phyloP scores from a whole-genome alignment of 345 rosid species.

The Durio zibethinus region DNA sequence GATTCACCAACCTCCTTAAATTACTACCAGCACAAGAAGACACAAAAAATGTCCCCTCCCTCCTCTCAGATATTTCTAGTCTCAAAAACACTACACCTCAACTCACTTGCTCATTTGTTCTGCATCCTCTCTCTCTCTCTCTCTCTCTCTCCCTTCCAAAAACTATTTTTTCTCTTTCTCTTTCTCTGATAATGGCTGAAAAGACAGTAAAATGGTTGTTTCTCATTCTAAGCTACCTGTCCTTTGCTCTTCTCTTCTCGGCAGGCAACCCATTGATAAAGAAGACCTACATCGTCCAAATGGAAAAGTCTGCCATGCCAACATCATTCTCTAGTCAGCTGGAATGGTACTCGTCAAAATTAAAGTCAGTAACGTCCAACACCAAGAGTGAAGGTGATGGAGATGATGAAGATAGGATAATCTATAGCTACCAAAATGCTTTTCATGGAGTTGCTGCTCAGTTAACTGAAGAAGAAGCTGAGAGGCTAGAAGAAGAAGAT shows the following conservation, averaged over 20 bases:
- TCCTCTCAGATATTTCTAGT: conserved; percentile 19
- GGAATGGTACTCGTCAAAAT: conserved; percentile 75
- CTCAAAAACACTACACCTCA: neutral
- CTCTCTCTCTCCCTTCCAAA: too few relatives aligned
- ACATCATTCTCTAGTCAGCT: conserved; percentile 45
- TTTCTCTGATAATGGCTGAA: conserved; percentile 44
- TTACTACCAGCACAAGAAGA: conserved; percentile 19
- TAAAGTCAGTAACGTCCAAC: conserved; percentile 42
- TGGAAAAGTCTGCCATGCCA: conserved; percentile 86
- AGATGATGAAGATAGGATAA: conserved; percentile 44
- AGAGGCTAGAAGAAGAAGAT: conserved; percentile 46
- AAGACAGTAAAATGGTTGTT: conserved; percentile 38
- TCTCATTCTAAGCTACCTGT: conserved; percentile 31
- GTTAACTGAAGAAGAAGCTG: conserved; percentile 54
- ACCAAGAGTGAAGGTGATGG: conserved; percentile 28
- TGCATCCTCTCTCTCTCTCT: neutral
- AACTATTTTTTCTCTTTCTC: neutral
- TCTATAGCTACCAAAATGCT: conserved; percentile 61
- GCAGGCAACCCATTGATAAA: conserved; percentile 24
- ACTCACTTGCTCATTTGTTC: neutral
- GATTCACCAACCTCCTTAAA: conserved; percentile 33
- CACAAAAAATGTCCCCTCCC: neutral
- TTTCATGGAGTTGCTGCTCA: conserved; percentile 67
- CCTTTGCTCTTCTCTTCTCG: conserved; percentile 31
- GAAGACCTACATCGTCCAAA: conserved; percentile 76